phyloP scores from a whole-genome alignment of 2,329 filamentous ascomycete genomes.

The Apiospora saccharicola region DNA sequence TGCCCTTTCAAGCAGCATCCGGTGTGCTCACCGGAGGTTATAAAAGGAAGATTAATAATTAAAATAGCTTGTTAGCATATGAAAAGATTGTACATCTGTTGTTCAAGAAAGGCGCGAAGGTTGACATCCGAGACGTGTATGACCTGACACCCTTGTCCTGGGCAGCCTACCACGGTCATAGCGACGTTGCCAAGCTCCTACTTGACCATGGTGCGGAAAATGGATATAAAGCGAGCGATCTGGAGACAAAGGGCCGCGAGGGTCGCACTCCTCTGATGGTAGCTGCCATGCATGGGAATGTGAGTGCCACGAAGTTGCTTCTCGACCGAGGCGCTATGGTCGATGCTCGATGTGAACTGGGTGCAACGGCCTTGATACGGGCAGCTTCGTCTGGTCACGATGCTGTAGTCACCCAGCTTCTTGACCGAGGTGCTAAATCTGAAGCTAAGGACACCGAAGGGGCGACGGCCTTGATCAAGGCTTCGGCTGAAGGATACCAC shows the following conservation, averaged over 20 bases:
- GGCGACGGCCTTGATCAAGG: constrained; percentile 26
- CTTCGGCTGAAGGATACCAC: constrained; percentile 26
- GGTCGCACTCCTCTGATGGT: background rate
- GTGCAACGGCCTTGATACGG: background rate
- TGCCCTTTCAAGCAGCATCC: no score
- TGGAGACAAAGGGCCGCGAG: background rate
- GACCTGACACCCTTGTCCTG: background rate
- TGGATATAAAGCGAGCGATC: background rate
- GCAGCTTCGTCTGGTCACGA: background rate
- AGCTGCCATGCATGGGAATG: background rate
- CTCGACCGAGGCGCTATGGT: background rate
- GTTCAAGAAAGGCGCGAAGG: background rate
- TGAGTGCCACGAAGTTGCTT: background rate
- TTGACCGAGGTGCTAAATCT: background rate
- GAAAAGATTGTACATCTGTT: background rate
- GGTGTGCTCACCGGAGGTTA: no score
- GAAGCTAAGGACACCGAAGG: background rate
- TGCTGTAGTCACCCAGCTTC: background rate
- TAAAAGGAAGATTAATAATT: no score
- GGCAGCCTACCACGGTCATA: background rate
- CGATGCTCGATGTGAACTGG: background rate
- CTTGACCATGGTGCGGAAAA: background rate
- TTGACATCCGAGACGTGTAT: background rate
- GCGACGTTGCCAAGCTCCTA: background rate
- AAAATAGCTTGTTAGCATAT: no score